Conservation (phyloP, 208 protist genomes). For the Strigomonas culicis region DNA sequence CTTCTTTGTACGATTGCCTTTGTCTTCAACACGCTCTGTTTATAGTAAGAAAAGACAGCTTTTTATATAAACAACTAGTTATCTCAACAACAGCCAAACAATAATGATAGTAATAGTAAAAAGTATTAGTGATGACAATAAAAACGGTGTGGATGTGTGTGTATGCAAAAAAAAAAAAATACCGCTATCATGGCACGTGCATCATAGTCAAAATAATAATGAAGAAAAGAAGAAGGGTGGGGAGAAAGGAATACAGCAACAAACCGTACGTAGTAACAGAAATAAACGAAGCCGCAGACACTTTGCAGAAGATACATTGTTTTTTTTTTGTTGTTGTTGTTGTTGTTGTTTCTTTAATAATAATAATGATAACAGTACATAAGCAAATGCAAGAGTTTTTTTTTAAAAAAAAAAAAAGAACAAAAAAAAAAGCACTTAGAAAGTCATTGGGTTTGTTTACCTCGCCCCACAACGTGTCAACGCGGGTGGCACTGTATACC, state of each 20-base stretch:
- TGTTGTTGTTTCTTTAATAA: neutral
- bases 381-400: constrained; percentile 4
- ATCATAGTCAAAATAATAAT: constrained; percentile 2
- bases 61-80: neutral
- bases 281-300: neutral
- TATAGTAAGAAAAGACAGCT: neutral
- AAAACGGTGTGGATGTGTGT: constrained; percentile 2
- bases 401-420: constrained; percentile 5
- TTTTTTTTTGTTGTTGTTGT: too few relatives aligned
- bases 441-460: neutral
- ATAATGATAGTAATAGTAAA: constrained; percentile 2
- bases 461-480: too few relatives aligned
- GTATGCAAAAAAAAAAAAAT: constrained; percentile 9
- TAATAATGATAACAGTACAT: constrained; percentile 3
- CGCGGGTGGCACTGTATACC: too few relatives aligned
- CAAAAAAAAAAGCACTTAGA: constrained; percentile 6
- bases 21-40: neutral
- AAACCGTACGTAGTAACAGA: constrained; percentile 3
- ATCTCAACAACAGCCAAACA: neutral
- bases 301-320: too few relatives aligned
- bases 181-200: neutral
- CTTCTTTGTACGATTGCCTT: neutral
- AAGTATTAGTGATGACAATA: constrained; percentile 8
- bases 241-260: constrained; percentile 7
- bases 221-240: neutral